Conservation (phyloP, 2,329 filamentous ascomycete species). For the Ophiostoma sp. region DNA sequence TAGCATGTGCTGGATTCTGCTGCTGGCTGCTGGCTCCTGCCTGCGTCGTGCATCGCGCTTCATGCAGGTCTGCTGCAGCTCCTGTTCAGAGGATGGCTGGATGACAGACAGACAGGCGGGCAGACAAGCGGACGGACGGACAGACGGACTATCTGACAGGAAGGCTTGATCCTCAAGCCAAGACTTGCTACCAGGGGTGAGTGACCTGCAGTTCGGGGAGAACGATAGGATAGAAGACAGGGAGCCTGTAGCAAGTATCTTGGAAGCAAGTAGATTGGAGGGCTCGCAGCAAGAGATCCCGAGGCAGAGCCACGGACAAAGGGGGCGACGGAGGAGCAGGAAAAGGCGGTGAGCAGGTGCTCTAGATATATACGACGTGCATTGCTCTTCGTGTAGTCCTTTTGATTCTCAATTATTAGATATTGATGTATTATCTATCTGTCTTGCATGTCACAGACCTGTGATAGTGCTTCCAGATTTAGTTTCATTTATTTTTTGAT, state of each 20-base stretch:
- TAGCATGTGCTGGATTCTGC: background rate
- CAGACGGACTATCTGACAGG: background rate
- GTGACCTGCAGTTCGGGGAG: background rate
- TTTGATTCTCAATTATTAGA: background rate
- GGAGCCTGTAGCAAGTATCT: too few relatives aligned
- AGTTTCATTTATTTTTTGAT: too few relatives aligned
- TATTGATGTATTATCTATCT: too few relatives aligned
- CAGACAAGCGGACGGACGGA: background rate
- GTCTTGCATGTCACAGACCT: too few relatives aligned
- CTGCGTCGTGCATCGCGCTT: background rate
- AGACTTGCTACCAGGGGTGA: background rate
- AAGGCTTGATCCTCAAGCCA: too few relatives aligned
- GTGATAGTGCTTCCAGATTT: too few relatives aligned
- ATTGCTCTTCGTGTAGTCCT: background rate
- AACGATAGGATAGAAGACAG: background rate
- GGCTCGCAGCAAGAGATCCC: background rate
- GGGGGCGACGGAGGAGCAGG: background rate
- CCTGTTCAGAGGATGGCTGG: background rate
- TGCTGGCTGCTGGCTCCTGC: background rate
- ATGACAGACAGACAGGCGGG: background rate
- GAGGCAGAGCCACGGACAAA: background rate
- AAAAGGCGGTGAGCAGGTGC: conserved; percentile 8
- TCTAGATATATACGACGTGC: background rate
- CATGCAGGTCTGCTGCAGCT: background rate
- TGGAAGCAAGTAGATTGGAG: background rate